phyloP scores from a whole-genome alignment of 2,329 filamentous ascomycete species.

The Aspergillus fischeri region DNA sequence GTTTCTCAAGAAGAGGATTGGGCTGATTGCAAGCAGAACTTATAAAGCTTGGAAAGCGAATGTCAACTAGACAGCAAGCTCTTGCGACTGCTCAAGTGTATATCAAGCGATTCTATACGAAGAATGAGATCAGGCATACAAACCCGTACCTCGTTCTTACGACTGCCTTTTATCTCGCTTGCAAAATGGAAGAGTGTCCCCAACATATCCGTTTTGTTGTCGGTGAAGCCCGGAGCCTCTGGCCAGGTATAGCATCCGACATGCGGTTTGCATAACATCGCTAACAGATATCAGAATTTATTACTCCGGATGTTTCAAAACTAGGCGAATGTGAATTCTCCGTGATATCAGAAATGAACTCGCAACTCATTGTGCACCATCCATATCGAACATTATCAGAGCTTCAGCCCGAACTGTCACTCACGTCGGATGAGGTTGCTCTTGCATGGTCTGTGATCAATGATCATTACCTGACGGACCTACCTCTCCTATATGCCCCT shows the following conservation, averaged over 20 bases:
- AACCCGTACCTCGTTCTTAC: slow-evolving; percentile 90
- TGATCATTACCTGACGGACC: slow-evolving; percentile 86
- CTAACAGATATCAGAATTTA: slow-evolving; percentile 52
- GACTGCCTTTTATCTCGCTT: slow-evolving; percentile 92
- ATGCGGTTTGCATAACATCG: background rate
- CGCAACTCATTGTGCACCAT: slow-evolving; percentile 84
- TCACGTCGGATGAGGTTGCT: slow-evolving; percentile 73
- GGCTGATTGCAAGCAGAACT: slow-evolving; percentile 56
- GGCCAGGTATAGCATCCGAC: slow-evolving; percentile 56
- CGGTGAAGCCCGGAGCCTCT: slow-evolving; percentile 77
- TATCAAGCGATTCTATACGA: slow-evolving; percentile 87
- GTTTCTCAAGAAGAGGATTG: background rate
- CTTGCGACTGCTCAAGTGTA: slow-evolving; percentile 94
- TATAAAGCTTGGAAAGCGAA: slow-evolving; percentile 74
- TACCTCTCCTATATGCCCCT: slow-evolving; percentile 81
- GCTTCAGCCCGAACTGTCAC: slow-evolving; percentile 63
- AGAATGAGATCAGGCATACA: slow-evolving; percentile 84
- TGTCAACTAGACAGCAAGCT: slow-evolving; percentile 83
- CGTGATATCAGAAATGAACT: slow-evolving; percentile 85
- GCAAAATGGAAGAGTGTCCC: slow-evolving; percentile 96
- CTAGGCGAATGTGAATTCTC: slow-evolving; percentile 93
- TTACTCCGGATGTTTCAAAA: slow-evolving; percentile 72
- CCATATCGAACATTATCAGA: slow-evolving; percentile 78
- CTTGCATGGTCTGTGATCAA: slow-evolving; percentile 82
- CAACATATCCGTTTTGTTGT: slow-evolving; percentile 93